Percentiles rank a stretch among this genome's conserved stretches.
Evolutionary conservation across 176 grass and related monocot genomes (phyloP).

Genomic region (Rhipidocladum racemiflorum): DNA sequence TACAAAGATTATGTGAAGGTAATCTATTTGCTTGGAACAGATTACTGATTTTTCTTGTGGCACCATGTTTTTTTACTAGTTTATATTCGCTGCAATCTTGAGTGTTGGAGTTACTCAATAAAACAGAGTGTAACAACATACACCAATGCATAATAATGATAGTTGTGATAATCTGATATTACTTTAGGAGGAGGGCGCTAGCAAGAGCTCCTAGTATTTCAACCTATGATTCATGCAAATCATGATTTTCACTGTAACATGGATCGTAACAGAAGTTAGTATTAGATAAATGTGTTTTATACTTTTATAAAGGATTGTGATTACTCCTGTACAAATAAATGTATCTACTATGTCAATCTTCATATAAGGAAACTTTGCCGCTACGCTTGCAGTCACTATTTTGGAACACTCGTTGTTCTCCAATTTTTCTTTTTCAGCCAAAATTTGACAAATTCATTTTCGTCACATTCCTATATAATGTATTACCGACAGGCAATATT

Average conservation of each 20-base stretch:
- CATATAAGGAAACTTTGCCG: background rate
- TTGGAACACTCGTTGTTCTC: background rate
- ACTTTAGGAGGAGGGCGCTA: background rate
- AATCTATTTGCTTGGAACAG: background rate
- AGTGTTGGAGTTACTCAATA: background rate
- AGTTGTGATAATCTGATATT: background rate
- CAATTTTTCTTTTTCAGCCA: background rate
- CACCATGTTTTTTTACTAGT: background rate
- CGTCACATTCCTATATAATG: background rate
- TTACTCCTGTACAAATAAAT: background rate
- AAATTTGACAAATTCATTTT: background rate
- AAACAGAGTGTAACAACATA: background rate
- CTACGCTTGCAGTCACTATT: background rate
- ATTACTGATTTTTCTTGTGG: background rate
- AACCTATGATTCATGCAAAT: background rate
- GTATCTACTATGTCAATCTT: background rate
- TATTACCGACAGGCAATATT: conserved; percentile 58
- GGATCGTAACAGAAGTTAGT: background rate
- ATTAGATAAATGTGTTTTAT: conserved; percentile 19
- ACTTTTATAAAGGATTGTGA: background rate
- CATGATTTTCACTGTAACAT: background rate
- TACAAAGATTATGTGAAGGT: conserved; percentile 90
- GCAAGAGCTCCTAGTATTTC: background rate
- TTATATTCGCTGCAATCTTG: conserved; percentile 12
- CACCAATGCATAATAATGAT: background rate